Base-by-base conservation (phyloP, 2,329 filamentous ascomycete genomes). In the Colletotrichum phormii region DNA sequence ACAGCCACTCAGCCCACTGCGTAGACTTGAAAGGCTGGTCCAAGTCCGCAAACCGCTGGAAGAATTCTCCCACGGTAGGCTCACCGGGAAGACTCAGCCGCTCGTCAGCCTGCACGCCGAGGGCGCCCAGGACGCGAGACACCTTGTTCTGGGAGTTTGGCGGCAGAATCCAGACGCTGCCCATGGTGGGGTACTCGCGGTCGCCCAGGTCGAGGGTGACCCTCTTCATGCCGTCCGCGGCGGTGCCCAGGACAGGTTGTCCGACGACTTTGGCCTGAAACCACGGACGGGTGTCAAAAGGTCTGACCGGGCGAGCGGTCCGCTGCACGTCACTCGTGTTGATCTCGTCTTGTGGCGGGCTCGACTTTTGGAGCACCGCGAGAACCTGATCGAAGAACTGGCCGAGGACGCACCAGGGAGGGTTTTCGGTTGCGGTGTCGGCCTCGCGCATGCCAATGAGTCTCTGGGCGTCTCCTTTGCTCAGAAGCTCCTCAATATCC, bases 391-490 rank as follows among this genome's bases (percentile, higher is more conserved):
- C 54, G 24, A 65, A 72, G 35, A 72, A 72, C 46, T 70, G 66
- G 24, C 60, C 55, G 22, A 72, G 66, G 46, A 70, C 61, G n/a
- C 66, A 70, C 70, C 70, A 72, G 5, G 70, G 70, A 12, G 70
- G 70, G 33, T 72, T 72, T 54, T 72, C 70, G 5, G 60, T 26
- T 4, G 24, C 46, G 26, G 70, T 72, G 60, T 72, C 70, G 54
- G 70, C 70, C 29, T 72, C 70, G n/a, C 66, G 66, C 70, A 72
- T 72, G 18, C 66, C 66, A 9, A 72, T 72, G 46, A 72, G 60
- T 55, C 66, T 64, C 35, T 70, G 66, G 6, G 60, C 59, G 2
- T 72, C 66, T 7, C 66, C 60, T 31, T 64, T 72, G 31, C 70
- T 72, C 22, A 72, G 7, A 3, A 72, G 33, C 46, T 72, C 70